These are phyloP conservation scores for Coemansia sp. DNA, from an alignment of 192 early-diverging fungal species.

Conservation along the genomic window DNA sequence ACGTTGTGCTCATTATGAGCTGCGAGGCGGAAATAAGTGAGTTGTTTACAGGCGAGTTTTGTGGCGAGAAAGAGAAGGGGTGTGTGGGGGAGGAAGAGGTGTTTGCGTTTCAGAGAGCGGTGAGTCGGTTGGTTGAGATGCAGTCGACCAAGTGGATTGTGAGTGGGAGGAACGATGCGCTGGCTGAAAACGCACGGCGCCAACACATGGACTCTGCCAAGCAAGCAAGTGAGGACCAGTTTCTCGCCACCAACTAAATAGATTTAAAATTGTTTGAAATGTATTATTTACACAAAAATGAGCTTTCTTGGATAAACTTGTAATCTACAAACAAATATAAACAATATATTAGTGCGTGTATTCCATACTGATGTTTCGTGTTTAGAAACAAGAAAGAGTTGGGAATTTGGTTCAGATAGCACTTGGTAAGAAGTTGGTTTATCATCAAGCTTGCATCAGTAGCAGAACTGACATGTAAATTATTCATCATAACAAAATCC, in stretches of 20 bases:
- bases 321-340: too few relatives aligned
- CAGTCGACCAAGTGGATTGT: slow-evolving; percentile 73
- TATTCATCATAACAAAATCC: slow-evolving; percentile 30
- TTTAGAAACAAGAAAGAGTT: too few relatives aligned
- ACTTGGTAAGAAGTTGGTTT: slow-evolving; percentile 38
- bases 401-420: slow-evolving; percentile 19
- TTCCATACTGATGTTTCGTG: too few relatives aligned
- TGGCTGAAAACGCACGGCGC: slow-evolving; percentile 40
- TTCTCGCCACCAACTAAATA: too few relatives aligned
- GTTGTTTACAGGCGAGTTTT: slow-evolving; percentile 68
- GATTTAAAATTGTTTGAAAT: too few relatives aligned
- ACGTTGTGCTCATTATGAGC: slow-evolving; percentile 69
- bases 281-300: not conserved
- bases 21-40: slow-evolving; percentile 65
- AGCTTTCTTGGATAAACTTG: too few relatives aligned
- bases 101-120: slow-evolving; percentile 93
- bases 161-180: slow-evolving; percentile 22
- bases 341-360: too few relatives aligned
- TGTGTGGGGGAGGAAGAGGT: slow-evolving; percentile 82
- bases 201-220: slow-evolving; percentile 13
- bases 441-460: slow-evolving; percentile 58
- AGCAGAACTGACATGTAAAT: slow-evolving; percentile 52
- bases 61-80: slow-evolving; percentile 49
- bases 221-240: not conserved
- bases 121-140: slow-evolving; percentile 93